Evolutionary conservation across 495 filamentous ascomycete species (phyloP), one percentile per base, ranked within the genome.

Genomic region (Podospora tetraspora): DNA sequence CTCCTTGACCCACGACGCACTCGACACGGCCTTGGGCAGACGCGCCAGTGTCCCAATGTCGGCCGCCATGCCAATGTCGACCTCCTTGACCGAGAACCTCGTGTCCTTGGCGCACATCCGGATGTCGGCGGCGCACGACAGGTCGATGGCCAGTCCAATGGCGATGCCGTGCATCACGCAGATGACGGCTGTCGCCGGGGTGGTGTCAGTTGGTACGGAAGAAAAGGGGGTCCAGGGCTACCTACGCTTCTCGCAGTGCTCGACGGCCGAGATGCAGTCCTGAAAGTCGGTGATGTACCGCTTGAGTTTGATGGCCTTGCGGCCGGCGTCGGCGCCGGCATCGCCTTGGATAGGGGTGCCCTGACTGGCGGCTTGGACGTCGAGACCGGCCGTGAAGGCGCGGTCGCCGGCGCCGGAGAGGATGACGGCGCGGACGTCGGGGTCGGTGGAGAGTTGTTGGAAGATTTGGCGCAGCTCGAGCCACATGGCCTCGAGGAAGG

Each of bases 401-500:
- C 87, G 86, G 30, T 91, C 87, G 52, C 95, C 96, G 59, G 90
- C 89, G 60, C 91, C 93, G 43, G 90, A 91, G 71, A 99, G 85
- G 68, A 98, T 82, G 59, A 98, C 86, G 63, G 85, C 88, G 57
- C 94, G 91, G 61, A 96, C 86, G 52, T 86, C 80, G 1, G 91
- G 82, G 76, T 92, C 88, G 66, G 78, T 69, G 29, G 92, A 97
- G 68, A 98, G 88, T 59, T 84, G 80, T 68, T 80, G 76, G 83
- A 99, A 96, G 76, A 97, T 79, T 10, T 75, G 72, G 64, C 86
- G 83, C 65, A 97, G 79, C 81, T 96, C 92, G 59, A 89, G 80
- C 93, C 94, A 99, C 92, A 97, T 97, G 59, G 89, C 82, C 79
- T 93, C 89, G 69, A 87, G 81, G 79, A 97, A 98, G 66, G 95